A percentile compares a stretch with the other conserved stretches of the same genome.
Evolutionary conservation across 23 red algal species (phyloP).

Genomic region (Gracilaria gracilis): DNA sequence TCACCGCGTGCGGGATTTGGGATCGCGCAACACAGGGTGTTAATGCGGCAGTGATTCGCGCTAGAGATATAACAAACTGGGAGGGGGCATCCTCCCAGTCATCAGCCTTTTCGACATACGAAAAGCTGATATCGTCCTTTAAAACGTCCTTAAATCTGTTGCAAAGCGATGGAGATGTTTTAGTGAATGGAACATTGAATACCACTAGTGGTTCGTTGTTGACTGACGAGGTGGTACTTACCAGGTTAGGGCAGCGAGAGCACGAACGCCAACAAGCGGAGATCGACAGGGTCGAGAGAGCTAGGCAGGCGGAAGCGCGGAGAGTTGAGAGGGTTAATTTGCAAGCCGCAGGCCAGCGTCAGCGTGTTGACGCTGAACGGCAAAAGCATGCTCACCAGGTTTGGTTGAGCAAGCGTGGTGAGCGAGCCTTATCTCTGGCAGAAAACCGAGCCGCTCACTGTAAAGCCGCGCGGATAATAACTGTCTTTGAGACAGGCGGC

Average conservation of each 20-base stretch:
- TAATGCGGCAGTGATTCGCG: background rate
- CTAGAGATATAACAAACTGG: slow-evolving; percentile 23
- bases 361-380: background rate
- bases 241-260: slow-evolving; percentile 4
- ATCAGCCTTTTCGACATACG: background rate
- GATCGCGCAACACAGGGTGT: background rate
- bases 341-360: background rate
- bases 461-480: too few relatives aligned
- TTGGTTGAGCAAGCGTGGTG: background rate
- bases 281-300: background rate
- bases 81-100: too few relatives aligned
- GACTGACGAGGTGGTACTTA: background rate
- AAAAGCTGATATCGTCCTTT: background rate
- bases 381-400: slow-evolving; percentile 1
- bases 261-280: background rate
- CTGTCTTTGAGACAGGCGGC: too few relatives aligned
- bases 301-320: background rate
- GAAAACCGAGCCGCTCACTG: background rate
- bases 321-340: background rate
- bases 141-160: background rate
- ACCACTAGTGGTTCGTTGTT: slow-evolving; percentile 14
- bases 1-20: slow-evolving; percentile 2
- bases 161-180: slow-evolving; percentile 23
- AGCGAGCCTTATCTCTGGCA: background rate
- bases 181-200: slow-evolving; percentile 28